Conservation (phyloP, 805 yeast species). For the Starmera pachycereana region DNA sequence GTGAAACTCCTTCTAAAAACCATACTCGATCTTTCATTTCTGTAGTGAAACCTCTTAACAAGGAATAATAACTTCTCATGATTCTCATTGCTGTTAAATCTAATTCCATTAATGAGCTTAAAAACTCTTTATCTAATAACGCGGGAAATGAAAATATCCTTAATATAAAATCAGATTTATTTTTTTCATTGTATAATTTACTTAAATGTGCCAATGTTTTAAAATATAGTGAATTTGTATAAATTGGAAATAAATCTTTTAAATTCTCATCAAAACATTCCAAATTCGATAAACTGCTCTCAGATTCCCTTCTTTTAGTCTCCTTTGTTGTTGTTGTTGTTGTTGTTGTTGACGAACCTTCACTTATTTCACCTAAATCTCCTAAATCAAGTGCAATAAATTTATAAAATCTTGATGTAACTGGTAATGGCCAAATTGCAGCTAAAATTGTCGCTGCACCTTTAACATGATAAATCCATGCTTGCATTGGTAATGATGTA, state of each 20-base stretch:
- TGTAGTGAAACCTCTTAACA: constrained; percentile 70
- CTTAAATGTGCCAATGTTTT: constrained; percentile 82
- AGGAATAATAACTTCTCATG: constrained; percentile 78
- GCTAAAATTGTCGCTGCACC: constrained; percentile 95
- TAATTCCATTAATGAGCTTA: constrained; percentile 71
- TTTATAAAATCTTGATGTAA: constrained; percentile 52
- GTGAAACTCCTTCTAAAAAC: constrained; percentile 88
- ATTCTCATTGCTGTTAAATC: constrained; percentile 85
- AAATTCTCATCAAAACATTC: constrained; percentile 82
- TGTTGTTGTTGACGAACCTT: too few species aligned
- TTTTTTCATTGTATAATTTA: constrained; percentile 70
- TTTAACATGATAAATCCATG: constrained; percentile 95
- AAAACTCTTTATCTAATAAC: constrained; percentile 67
- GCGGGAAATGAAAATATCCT: constrained; percentile 93
- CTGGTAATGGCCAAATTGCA: constrained; percentile 90
- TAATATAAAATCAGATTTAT: constrained; percentile 76
- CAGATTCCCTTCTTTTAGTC: too few species aligned
- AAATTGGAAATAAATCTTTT: constrained; percentile 79
- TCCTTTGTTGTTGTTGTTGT: too few species aligned
- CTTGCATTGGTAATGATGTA: constrained; percentile 73
- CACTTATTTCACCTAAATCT: constrained; percentile 62
- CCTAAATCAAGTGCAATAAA: constrained; percentile 81
- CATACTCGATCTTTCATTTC: constrained; percentile 87
- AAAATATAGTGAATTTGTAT: constrained; percentile 72
- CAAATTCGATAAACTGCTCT: constrained; percentile 34